phyloP scores from a whole-genome alignment of 176 grass and related monocot species.

The Eleusine indica region DNA sequence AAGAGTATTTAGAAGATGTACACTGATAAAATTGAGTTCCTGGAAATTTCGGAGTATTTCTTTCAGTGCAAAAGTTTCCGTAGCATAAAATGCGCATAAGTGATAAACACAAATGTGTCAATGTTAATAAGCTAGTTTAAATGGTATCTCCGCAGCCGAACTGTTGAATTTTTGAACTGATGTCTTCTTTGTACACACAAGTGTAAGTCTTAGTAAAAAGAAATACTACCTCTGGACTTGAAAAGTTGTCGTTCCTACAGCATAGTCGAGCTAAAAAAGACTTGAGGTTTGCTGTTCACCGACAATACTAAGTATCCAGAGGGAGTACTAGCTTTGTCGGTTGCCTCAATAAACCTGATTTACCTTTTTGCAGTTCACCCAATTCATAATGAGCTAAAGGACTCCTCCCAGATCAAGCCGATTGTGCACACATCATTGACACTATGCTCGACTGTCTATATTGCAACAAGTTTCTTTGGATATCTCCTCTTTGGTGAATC shows the following conservation, averaged over 20 bases:
- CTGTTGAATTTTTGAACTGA: background rate
- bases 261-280: no score
- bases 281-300: no score
- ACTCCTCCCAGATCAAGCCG: conserved; percentile 81
- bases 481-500: conserved; percentile 90
- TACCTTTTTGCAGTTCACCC: conserved; percentile 74
- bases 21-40: background rate
- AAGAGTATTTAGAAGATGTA: background rate
- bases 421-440: conserved; percentile 70
- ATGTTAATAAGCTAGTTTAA: background rate
- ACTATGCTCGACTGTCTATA: conserved; percentile 83
- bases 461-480: conserved; percentile 85
- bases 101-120: background rate
- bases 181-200: background rate
- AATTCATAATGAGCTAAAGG: conserved; percentile 82
- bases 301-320: no score
- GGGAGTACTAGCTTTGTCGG: background rate
- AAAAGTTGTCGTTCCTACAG: no score
- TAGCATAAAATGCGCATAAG: background rate
- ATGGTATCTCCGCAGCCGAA: background rate
- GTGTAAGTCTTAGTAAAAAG: background rate
- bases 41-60: background rate
- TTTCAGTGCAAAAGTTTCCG: background rate
- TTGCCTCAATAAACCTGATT: background rate
- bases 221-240: background rate